These are phyloP conservation scores for Raddia distichophylla DNA, from an alignment of 176 grass and related monocot genomes.

Conservation along the genomic window DNA sequence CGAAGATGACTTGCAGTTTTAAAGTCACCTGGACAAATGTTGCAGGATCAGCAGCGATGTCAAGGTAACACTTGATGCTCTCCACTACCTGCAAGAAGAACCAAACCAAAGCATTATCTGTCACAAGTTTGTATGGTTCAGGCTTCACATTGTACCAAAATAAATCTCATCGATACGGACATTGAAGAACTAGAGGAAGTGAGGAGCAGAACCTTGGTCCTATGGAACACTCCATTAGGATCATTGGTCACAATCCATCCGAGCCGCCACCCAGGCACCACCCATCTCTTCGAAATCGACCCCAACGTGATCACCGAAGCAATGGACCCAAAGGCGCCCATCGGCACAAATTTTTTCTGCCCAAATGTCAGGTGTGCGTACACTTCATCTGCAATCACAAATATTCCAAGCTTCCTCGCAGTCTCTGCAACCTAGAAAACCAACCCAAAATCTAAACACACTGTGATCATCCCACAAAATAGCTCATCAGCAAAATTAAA, in stretches of 20 bases:
- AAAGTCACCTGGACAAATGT: constrained; percentile 75
- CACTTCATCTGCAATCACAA: constrained; percentile 75
- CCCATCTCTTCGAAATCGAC: constrained; percentile 82
- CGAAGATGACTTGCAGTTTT: not conserved
- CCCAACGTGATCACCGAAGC: constrained; percentile 68
- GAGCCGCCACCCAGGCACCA: constrained; percentile 80
- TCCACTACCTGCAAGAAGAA: constrained; percentile 50
- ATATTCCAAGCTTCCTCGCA: constrained; percentile 67
- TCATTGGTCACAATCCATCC: constrained; percentile 77
- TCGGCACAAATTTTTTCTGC: constrained; percentile 54
- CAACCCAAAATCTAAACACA: too few relatives aligned
- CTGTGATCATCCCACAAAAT: not conserved
- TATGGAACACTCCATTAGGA: constrained; percentile 54
- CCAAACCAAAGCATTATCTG: not conserved
- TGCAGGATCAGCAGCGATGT: constrained; percentile 54
- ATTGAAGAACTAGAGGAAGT: not conserved
- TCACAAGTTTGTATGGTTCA: not conserved
- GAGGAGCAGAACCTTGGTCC: constrained; percentile 52
- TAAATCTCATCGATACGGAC: not conserved
- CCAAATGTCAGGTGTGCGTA: constrained; percentile 69
- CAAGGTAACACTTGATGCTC: constrained; percentile 64
- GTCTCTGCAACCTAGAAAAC: constrained; percentile 59
- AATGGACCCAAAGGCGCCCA: constrained; percentile 60
- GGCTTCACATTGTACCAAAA: not conserved
- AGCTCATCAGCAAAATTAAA: too few relatives aligned